Percentiles rank a stretch among this genome's conserved stretches.
Conservation (phyloP, 257 asterid species). For the Penstemon eatonii region DNA sequence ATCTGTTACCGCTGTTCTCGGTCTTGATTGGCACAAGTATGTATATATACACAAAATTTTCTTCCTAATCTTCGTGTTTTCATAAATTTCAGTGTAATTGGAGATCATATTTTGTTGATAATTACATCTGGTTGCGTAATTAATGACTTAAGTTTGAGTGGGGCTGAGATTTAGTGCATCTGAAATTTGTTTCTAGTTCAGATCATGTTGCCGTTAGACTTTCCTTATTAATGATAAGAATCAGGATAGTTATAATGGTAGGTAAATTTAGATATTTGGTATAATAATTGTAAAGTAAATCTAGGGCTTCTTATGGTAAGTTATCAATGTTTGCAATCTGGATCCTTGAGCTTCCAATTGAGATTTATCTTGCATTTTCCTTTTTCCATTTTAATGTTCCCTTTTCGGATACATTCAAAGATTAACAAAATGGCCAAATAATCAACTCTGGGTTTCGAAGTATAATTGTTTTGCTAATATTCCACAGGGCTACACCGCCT, state of each 20-base stretch:
- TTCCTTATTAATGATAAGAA: background rate
- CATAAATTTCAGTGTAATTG: conserved; percentile 23
- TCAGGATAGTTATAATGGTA: conserved; percentile 16
- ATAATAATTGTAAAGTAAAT: too few species aligned
- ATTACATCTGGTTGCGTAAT: conserved; percentile 18
- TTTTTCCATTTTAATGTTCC: conserved; percentile 18
- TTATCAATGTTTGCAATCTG: background rate
- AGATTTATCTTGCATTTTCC: conserved; percentile 8
- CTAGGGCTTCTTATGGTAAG: background rate
- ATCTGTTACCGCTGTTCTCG: conserved; percentile 94
- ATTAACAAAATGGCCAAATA: conserved; percentile 4
- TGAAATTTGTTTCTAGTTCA: background rate
- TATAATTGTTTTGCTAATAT: conserved; percentile 33
- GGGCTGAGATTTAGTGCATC: background rate
- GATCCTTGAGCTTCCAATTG: background rate
- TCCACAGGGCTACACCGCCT: conserved; percentile 69
- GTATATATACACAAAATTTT: conserved; percentile 9
- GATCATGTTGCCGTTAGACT: background rate
- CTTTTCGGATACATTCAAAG: conserved; percentile 9
- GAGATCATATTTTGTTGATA: conserved; percentile 24
- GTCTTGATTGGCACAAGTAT: conserved; percentile 95
- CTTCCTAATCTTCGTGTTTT: conserved; percentile 9
- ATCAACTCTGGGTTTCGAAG: conserved; percentile 13
- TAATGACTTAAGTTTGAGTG: background rate
- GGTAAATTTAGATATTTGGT: background rate